phyloP scores from a whole-genome alignment of 2,329 filamentous ascomycete genomes.

The Sclerotinia spermophila region DNA sequence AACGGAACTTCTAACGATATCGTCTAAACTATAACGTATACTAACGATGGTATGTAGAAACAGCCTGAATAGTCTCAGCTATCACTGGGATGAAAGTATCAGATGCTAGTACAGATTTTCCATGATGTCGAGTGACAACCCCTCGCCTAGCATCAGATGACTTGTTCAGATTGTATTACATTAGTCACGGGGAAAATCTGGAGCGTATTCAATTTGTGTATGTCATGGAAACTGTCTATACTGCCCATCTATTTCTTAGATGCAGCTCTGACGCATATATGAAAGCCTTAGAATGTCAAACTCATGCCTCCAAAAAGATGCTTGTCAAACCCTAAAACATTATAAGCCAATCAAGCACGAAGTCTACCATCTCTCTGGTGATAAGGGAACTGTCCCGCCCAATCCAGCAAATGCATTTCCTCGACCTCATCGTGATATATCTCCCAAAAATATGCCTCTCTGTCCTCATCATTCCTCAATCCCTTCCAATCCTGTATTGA shows the following conservation, averaged over 20 bases:
- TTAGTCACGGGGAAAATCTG: neutral
- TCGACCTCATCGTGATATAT: neutral
- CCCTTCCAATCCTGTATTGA: neutral
- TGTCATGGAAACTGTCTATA: no score
- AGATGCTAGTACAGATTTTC: neutral
- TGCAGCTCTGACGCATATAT: neutral
- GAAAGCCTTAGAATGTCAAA: no score
- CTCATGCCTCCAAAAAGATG: no score
- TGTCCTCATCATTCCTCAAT: neutral
- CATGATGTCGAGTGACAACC: neutral
- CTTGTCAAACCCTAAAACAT: no score
- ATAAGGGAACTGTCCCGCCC: neutral
- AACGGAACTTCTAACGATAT: neutral
- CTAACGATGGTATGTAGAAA: no score
- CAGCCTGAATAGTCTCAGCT: neutral
- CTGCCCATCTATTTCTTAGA: no score
- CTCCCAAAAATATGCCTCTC: neutral
- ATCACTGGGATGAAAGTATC: neutral
- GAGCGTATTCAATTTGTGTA: no score
- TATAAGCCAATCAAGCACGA: neutral
- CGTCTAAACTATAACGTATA: neutral
- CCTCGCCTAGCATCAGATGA: constrained; percentile 4
- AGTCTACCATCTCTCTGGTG: no score
- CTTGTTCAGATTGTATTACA: neutral
- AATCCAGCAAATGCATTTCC: neutral